Percentiles rank a stretch among this genome's conserved stretches.
These are phyloP conservation scores for Alloascoidea africana DNA, from an alignment of 805 yeast genomes.

Conservation along the genomic window DNA sequence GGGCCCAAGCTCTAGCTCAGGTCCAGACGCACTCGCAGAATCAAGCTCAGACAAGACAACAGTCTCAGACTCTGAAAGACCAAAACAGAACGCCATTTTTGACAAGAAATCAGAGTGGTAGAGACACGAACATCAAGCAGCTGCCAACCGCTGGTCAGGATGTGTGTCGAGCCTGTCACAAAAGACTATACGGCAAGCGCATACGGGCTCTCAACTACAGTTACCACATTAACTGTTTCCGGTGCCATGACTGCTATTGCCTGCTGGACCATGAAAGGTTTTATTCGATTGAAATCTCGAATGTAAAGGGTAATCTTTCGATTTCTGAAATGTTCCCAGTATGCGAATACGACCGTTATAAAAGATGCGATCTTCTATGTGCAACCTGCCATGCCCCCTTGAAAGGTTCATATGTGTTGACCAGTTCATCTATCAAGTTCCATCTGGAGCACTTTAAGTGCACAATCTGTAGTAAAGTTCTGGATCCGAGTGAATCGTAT, in stretches of 20 bases:
- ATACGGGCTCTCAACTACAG: neutral
- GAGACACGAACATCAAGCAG: too few species aligned
- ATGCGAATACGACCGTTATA: neutral
- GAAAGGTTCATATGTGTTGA: neutral
- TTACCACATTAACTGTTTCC: neutral
- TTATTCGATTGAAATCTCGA: too few species aligned
- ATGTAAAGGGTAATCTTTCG: too few species aligned
- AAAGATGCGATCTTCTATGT: neutral
- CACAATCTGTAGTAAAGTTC: neutral
- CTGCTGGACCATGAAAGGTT: neutral
- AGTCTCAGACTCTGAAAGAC: neutral
- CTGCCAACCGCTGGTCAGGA: too few species aligned
- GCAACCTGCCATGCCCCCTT: neutral
- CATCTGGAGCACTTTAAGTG: conserved; percentile 1
- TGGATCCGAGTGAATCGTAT: neutral
- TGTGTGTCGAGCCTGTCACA: neutral
- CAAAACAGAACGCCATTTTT: neutral
- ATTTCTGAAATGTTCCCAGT: too few species aligned
- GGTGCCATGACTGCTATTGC: neutral
- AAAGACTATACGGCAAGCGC: neutral
- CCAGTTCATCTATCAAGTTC: neutral
- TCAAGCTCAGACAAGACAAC: neutral
- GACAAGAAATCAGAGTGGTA: neutral
- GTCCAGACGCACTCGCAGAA: neutral
- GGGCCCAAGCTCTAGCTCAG: too few species aligned